phyloP scores from a whole-genome alignment of 345 rosid species.

The Populus euphratica region DNA sequence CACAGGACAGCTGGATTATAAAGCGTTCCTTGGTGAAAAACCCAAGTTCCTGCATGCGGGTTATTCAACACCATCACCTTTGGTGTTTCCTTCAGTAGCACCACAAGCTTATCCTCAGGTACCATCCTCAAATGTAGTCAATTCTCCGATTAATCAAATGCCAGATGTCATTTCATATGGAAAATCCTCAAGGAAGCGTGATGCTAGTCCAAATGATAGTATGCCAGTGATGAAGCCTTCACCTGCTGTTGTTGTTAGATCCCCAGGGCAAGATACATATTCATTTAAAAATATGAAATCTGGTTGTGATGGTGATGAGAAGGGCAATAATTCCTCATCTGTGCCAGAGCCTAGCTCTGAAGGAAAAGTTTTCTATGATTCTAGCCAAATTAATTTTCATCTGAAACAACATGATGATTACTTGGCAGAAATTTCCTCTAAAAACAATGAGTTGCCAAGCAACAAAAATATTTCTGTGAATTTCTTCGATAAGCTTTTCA shows the following conservation, averaged over 20 bases:
- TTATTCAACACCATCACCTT: constrained; percentile 30
- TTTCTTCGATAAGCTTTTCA: constrained; percentile 17
- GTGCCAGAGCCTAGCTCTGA: constrained; percentile 35
- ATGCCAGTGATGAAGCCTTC: constrained; percentile 17
- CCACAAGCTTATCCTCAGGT: constrained; percentile 29
- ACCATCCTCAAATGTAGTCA: constrained; percentile 28
- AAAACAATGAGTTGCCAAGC: constrained; percentile 18
- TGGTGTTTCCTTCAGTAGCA: constrained; percentile 34
- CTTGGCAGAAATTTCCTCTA: constrained; percentile 18
- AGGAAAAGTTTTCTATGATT: constrained; percentile 33
- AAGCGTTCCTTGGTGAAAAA: constrained; percentile 35
- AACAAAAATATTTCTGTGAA: constrained; percentile 26
- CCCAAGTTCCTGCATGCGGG: constrained; percentile 25
- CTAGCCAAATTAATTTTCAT: constrained; percentile 32
- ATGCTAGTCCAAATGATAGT: constrained; percentile 13
- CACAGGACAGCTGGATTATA: constrained; percentile 21
- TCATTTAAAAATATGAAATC: constrained; percentile 7
- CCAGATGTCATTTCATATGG: constrained; percentile 22
- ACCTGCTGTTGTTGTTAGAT: constrained; percentile 20
- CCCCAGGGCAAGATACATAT: constrained; percentile 17
- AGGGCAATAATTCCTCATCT: constrained; percentile 15
- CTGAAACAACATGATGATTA: constrained; percentile 27
- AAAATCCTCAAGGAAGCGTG: constrained; percentile 21
- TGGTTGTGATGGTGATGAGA: constrained; percentile 15
- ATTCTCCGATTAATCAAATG: constrained; percentile 30